Evolutionary conservation across 768 basidiomycete species (phyloP).

Genomic region (Lentinula guzmanii): DNA sequence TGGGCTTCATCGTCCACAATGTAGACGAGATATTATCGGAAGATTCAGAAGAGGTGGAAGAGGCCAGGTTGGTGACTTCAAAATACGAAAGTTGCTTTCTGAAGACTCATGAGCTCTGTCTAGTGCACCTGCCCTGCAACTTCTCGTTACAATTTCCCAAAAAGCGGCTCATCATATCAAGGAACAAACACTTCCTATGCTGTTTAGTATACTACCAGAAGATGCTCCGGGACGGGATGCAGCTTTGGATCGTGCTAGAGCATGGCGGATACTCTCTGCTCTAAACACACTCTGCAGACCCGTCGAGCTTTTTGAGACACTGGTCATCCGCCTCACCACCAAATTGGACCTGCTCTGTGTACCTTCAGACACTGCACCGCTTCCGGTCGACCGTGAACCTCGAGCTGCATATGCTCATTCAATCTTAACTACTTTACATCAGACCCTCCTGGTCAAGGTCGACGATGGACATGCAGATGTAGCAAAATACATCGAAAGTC

Average conservation of each 20-base stretch:
- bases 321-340: slow-evolving; percentile 70
- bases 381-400: slow-evolving; percentile 44
- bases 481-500: slow-evolving; percentile 68
- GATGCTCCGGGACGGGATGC: slow-evolving; percentile 50
- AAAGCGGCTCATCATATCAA: slow-evolving; percentile 60
- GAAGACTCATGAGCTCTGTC: background rate
- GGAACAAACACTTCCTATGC: slow-evolving; percentile 70
- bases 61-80: slow-evolving; percentile 39
- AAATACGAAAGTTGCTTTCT: background rate
- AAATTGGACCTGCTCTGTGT: slow-evolving; percentile 71
- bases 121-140: slow-evolving; percentile 55
- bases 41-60: slow-evolving; percentile 44
- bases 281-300: slow-evolving; percentile 70
- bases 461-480: slow-evolving; percentile 62
- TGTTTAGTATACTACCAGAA: slow-evolving; percentile 75
- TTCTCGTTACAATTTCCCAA: slow-evolving; percentile 58
- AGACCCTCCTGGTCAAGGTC: slow-evolving; percentile 47
- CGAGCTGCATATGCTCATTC: slow-evolving; percentile 83
- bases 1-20: slow-evolving; percentile 73
- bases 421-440: slow-evolving; percentile 63
- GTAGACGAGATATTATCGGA: slow-evolving; percentile 63
- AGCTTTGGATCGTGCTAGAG: slow-evolving; percentile 48
- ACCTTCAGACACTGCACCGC: slow-evolving; percentile 13
- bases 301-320: slow-evolving; percentile 74
- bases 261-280: slow-evolving; percentile 61